A percentile compares a stretch with the other conserved stretches of the same genome.
These are phyloP conservation scores for Teratosphaeriaceae sp. DNA, from an alignment of 2,329 filamentous ascomycete species.

Conservation along the genomic window DNA sequence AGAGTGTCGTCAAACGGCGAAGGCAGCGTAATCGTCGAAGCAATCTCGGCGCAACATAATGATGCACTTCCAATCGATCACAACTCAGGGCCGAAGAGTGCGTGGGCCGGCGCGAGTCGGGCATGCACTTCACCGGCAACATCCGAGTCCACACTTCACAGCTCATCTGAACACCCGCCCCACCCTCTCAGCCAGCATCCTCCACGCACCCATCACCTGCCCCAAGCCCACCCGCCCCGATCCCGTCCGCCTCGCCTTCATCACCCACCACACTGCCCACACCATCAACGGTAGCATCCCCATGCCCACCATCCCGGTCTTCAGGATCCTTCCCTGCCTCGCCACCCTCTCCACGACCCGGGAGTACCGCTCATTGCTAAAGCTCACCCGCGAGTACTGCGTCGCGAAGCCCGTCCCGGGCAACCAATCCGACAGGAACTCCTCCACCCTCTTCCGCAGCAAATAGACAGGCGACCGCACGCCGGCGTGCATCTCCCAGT, in stretches of 20 bases:
- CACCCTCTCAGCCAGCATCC: constrained; percentile 11
- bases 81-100: too few relatives aligned
- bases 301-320: constrained; percentile 43
- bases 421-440: constrained; percentile 68
- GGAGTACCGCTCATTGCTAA: constrained; percentile 86
- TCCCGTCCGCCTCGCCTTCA: constrained; percentile 3
- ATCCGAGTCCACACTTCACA: too few relatives aligned
- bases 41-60: too few relatives aligned
- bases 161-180: constrained; percentile 18
- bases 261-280: constrained; percentile 20
- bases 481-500: constrained; percentile 84
- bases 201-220: too few relatives aligned
- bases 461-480: constrained; percentile 74
- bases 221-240: too few relatives aligned
- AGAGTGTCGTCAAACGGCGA: too few relatives aligned
- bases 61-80: too few relatives aligned
- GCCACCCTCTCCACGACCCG: constrained; percentile 67
- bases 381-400: constrained; percentile 87
- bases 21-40: too few relatives aligned
- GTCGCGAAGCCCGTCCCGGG: constrained; percentile 82
- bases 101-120: too few relatives aligned
- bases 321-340: constrained; percentile 52
- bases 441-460: constrained; percentile 78
- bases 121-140: too few relatives aligned
- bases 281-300: constrained; percentile 23